Evolutionary conservation across 2,329 filamentous ascomycete species (phyloP), one percentile per base, ranked within the genome.

Genomic region (Moelleriella libera): DNA sequence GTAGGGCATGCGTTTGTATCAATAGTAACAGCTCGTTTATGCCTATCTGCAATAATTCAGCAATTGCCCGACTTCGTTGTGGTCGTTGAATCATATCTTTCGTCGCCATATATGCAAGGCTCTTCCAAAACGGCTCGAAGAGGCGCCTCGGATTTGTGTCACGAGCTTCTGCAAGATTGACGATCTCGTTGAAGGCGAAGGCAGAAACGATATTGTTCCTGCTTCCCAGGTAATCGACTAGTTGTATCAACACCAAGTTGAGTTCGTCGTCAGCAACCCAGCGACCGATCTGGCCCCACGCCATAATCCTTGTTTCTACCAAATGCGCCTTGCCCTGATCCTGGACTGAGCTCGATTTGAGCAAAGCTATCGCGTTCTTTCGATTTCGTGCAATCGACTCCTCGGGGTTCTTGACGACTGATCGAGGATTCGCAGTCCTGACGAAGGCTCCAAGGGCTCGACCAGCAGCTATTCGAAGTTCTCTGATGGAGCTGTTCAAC

Each of bases 61-160:
- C 87, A 45, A 97, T 73, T 43, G 84, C 75, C 48, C 85, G 80
- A 44, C 82, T 83, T 58, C 89, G 84, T 56, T 92, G 86, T n/a
- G 92, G 90, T 44, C 83, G 78, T 44, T 77, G 74, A 28, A 83
- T 74, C 51, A 97, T 74, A 55, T 95, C 87, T 60, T 88, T 90
- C 30, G 92, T 83, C 2, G 87, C 82, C 45, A 82, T 76, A 50
- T 90, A 83, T 0, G 88, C 89, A 43, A 98, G 71, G 31, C 78
- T 90, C 53, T 80, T 79, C 89, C 90, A 97, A 62, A 88, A 97
- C 1, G 90, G 88, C 48, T 82, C 80, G 48, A 97, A 82, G 0
- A 98, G 68, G 12, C 80, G 78, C 30, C 75, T 72, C 2, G 82
- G 75, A 1, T 78, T 82, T 39, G 78, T 70, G 3, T 72, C 70